Percentiles rank a stretch among this genome's conserved stretches.
These are phyloP conservation scores for Populus hybrid DNA, from an alignment of 441 rosid species.

Conservation along the genomic window DNA sequence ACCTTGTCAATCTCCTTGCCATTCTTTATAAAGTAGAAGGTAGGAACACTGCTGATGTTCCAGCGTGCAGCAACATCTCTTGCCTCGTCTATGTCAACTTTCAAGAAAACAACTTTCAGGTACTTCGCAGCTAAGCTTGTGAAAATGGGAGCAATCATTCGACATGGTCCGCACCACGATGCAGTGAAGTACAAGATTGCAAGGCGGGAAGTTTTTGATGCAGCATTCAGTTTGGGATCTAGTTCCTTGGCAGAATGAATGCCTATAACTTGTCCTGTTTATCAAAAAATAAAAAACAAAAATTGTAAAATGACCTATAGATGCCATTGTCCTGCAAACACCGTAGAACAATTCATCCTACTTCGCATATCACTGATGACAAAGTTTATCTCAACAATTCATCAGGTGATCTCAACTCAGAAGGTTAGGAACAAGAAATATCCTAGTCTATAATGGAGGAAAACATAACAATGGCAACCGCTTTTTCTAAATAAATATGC, in stretches of 20 bases:
- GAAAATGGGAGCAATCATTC: slow-evolving; percentile 72
- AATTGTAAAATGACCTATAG: not conserved
- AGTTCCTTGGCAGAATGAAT: slow-evolving; percentile 62
- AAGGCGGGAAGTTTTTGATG: slow-evolving; percentile 64
- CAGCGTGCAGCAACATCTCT: slow-evolving; percentile 68
- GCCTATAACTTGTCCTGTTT: slow-evolving; percentile 67
- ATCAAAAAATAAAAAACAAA: slow-evolving; percentile 11
- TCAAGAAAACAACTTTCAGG: slow-evolving; percentile 63
- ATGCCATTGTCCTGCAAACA: not conserved
- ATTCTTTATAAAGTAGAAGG: slow-evolving; percentile 62
- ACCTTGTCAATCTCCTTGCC: slow-evolving; percentile 82
- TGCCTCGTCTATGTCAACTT: slow-evolving; percentile 84
- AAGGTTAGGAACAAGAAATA: not conserved
- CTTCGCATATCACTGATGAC: not conserved
- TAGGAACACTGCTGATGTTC: slow-evolving; percentile 78
- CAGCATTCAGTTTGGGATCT: slow-evolving; percentile 64
- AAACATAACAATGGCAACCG: not conserved
- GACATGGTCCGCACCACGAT: slow-evolving; percentile 93
- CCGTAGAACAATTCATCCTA: not conserved
- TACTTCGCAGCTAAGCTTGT: slow-evolving; percentile 60
- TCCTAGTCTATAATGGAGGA: not conserved
- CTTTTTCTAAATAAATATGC: not conserved
- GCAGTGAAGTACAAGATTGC: slow-evolving; percentile 84
- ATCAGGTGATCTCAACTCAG: not conserved
- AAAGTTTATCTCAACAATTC: not conserved